Percentiles rank a stretch among this genome's conserved stretches.
phyloP scores from a whole-genome alignment of 2,329 filamentous ascomycete genomes.

The Verticillium longisporum region DNA sequence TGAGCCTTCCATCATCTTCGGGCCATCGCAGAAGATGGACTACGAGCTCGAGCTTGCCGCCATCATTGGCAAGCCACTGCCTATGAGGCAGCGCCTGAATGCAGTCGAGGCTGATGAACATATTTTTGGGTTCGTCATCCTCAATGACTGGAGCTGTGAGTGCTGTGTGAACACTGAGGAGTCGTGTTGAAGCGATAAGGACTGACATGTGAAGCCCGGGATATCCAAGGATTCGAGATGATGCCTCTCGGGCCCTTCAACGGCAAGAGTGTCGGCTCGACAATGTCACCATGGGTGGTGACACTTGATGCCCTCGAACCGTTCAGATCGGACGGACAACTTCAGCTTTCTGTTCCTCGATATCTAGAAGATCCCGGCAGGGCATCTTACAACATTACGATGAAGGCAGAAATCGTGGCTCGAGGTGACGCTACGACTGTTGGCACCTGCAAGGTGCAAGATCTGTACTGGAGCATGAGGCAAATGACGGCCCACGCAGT shows the following conservation, averaged over 20 bases:
- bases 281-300: conserved; percentile 55
- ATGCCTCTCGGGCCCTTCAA: conserved; percentile 53
- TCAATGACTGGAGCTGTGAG: conserved; percentile 56
- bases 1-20: conserved; percentile 16
- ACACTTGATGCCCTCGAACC: conserved; percentile 54
- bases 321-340: conserved; percentile 37
- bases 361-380: conserved; percentile 27
- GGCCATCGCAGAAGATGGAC: conserved; percentile 26
- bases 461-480: conserved; percentile 30
- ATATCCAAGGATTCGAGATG: conserved; percentile 58
- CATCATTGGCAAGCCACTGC: conserved; percentile 32
- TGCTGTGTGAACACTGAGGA: conserved; percentile 13
- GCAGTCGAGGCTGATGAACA: conserved; percentile 46
- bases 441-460: conserved; percentile 20
- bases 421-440: conserved; percentile 15
- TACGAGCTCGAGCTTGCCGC: conserved; percentile 37
- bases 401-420: conserved; percentile 20
- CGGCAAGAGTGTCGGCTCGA: conserved; percentile 53
- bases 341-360: conserved; percentile 14
- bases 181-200: neutral
- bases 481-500: conserved; percentile 29
- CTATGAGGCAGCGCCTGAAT: conserved; percentile 25
- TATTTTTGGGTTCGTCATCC: conserved; percentile 55
- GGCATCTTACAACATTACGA: conserved; percentile 24
- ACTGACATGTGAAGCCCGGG: conserved; percentile 33